phyloP scores from a whole-genome alignment of 352 stramenopile genomes.

The Phytophthora kernoviae region DNA sequence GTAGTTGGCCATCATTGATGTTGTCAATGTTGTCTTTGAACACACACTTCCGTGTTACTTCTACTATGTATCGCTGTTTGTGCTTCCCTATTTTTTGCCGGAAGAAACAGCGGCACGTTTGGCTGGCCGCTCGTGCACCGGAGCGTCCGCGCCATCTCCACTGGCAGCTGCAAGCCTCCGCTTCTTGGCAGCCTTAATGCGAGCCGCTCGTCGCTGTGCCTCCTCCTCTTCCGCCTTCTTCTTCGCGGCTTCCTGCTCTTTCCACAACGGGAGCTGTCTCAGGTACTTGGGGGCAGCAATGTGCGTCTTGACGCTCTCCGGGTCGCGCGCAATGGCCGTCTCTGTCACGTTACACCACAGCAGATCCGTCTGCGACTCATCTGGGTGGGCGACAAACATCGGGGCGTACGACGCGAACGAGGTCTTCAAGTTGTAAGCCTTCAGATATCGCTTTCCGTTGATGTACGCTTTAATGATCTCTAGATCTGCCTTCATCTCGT shows the following conservation, averaged over 20 bases:
- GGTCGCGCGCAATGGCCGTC: conserved; percentile 52
- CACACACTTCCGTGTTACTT: conserved; percentile 14
- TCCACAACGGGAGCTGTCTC: conserved; percentile 60
- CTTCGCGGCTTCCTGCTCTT: conserved; percentile 47
- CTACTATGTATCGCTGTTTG: conserved; percentile 2
- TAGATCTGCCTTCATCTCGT: conserved; percentile 71
- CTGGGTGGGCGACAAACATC: conserved; percentile 68
- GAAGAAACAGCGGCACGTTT: conserved; percentile 19
- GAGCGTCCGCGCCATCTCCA: conserved; percentile 1
- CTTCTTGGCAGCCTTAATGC: conserved; percentile 37
- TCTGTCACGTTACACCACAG: conserved; percentile 76
- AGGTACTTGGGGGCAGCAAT: conserved; percentile 57
- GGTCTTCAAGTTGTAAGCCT: conserved; percentile 40
- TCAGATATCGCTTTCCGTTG: conserved; percentile 63
- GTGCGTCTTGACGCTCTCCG: conserved; percentile 58
- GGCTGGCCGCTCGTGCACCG: conserved; percentile 11
- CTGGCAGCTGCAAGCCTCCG: conserved; percentile 29
- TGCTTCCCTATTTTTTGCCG: conserved; percentile 26
- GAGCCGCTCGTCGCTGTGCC: conserved; percentile 25
- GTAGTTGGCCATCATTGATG: neutral
- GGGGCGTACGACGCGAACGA: conserved; percentile 64
- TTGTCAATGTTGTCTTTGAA: conserved; percentile 1
- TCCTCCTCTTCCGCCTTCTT: conserved; percentile 41
- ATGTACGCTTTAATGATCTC: conserved; percentile 59
- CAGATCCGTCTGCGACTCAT: conserved; percentile 54